Conservation (phyloP, 768 basidiomycete species). For the Phlebiopsis gigantea region DNA sequence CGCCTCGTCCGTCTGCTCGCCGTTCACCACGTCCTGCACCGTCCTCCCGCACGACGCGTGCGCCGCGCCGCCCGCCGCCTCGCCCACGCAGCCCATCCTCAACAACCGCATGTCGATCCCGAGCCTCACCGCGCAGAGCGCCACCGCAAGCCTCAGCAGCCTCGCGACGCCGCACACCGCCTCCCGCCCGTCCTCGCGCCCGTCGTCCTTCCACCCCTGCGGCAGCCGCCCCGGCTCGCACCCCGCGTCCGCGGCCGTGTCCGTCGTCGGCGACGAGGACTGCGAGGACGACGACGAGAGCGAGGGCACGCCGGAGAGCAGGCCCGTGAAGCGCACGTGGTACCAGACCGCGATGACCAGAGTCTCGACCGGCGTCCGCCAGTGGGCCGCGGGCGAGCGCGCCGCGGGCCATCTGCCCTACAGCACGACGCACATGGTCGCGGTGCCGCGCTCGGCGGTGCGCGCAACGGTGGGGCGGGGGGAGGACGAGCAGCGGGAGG, state of each 20-base stretch:
- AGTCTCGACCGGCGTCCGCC: slow-evolving; percentile 12
- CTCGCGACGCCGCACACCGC: slow-evolving; percentile 38
- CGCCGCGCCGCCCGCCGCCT: slow-evolving; percentile 10
- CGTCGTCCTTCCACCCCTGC: not conserved
- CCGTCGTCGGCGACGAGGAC: not conserved
- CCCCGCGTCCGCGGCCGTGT: not conserved
- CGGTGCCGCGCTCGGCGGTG: not conserved
- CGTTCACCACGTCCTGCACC: slow-evolving; percentile 19
- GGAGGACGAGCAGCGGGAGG: not conserved
- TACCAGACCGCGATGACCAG: slow-evolving; percentile 15
- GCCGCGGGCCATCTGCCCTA: not conserved
- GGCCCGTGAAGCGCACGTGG: slow-evolving; percentile 3
- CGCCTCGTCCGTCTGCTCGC: slow-evolving; percentile 42
- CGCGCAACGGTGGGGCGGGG: not conserved
- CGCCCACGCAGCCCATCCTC: slow-evolving; percentile 20
- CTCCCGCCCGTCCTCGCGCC: slow-evolving; percentile 7
- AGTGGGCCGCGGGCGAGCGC: slow-evolving; percentile 6
- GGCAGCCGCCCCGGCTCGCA: not conserved
- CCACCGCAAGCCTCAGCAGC: slow-evolving; percentile 29
- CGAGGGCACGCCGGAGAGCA: not conserved
- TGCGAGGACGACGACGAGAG: slow-evolving; percentile 2
- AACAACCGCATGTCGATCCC: slow-evolving; percentile 19
- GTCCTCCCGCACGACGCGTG: slow-evolving; percentile 7
- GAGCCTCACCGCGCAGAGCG: slow-evolving; percentile 18
- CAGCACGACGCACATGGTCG: not conserved